Conservation (phyloP, 2,329 filamentous ascomycete genomes). For the Clarireedia monteithiana region DNA sequence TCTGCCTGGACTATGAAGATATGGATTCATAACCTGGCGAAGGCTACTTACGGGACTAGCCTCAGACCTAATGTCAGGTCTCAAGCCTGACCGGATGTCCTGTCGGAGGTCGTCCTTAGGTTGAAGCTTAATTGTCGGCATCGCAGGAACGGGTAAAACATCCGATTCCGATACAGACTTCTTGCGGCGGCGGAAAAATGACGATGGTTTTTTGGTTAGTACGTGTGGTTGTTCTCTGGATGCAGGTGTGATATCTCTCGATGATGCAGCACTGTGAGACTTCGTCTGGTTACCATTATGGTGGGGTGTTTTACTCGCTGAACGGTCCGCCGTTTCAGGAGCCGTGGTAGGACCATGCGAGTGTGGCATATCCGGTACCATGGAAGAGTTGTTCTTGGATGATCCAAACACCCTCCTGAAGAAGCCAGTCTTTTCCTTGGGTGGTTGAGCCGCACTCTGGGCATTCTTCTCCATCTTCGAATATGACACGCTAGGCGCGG, state of each 20-base stretch:
- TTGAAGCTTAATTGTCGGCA: constrained; percentile 24
- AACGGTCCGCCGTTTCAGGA: constrained; percentile 33
- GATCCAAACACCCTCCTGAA: constrained; percentile 83
- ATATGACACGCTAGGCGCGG: constrained; percentile 44
- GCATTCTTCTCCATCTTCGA: constrained; percentile 37
- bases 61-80: constrained; percentile 17
- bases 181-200: constrained; percentile 90
- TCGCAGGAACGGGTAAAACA: constrained; percentile 46
- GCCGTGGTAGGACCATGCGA: constrained; percentile 31
- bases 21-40: constrained; percentile 81
- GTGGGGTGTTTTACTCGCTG: constrained; percentile 32
- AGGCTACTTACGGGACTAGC: constrained; percentile 69
- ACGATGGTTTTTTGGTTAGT: constrained; percentile 85
- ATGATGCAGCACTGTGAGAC: constrained; percentile 23
- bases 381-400: constrained; percentile 44
- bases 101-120: constrained; percentile 15
- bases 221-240: constrained; percentile 26
- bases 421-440: constrained; percentile 74
- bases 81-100: constrained; percentile 6
- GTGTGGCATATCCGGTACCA: constrained; percentile 26
- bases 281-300: constrained; percentile 42
- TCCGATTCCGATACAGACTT: constrained; percentile 70
- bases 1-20: constrained; percentile 39
- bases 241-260: constrained; percentile 23
- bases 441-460: constrained; percentile 32